These are phyloP conservation scores for Metarhizium anisopliae DNA, from an alignment of 2,329 filamentous ascomycete genomes.

Conservation along the genomic window DNA sequence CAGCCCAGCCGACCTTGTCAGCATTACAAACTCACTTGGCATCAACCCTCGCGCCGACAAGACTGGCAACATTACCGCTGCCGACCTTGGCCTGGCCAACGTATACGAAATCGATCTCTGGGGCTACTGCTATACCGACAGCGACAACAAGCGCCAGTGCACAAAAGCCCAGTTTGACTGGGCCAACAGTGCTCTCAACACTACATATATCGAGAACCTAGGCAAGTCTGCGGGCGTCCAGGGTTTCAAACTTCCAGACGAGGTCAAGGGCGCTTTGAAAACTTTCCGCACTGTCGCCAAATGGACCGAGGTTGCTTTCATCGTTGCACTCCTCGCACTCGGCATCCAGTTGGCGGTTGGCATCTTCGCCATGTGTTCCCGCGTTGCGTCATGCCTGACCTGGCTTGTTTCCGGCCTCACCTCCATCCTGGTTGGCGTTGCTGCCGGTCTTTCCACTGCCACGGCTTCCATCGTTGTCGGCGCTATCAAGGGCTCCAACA, in stretches of 20 bases:
- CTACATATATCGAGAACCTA: conserved; percentile 44
- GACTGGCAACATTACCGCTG: conserved; percentile 44
- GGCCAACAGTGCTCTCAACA: conserved; percentile 64
- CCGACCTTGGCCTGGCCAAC: conserved; percentile 56
- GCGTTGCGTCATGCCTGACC: conserved; percentile 72
- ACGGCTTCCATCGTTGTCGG: conserved; percentile 62
- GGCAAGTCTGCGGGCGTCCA: conserved; percentile 39
- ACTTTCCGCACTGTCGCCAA: conserved; percentile 65
- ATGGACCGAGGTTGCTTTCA: conserved; percentile 78
- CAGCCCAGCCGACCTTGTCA: conserved; percentile 23
- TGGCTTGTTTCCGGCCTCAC: conserved; percentile 65
- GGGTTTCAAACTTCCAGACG: conserved; percentile 54
- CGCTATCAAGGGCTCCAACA: conserved; percentile 40
- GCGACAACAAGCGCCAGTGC: conserved; percentile 52
- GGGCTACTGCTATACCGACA: conserved; percentile 69
- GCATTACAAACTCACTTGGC: conserved; percentile 21
- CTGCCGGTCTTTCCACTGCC: conserved; percentile 65
- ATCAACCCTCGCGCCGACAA: conserved; percentile 15
- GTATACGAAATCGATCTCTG: conserved; percentile 77
- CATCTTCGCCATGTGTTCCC: conserved; percentile 73
- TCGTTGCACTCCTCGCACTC: conserved; percentile 63
- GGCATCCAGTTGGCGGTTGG: conserved; percentile 67
- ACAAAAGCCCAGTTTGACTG: conserved; percentile 64
- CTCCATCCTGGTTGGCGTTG: conserved; percentile 43
- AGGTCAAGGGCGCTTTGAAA: conserved; percentile 58